Base-by-base conservation (phyloP, 2,329 filamentous ascomycete species). In the Colletotrichum theobromicola region DNA sequence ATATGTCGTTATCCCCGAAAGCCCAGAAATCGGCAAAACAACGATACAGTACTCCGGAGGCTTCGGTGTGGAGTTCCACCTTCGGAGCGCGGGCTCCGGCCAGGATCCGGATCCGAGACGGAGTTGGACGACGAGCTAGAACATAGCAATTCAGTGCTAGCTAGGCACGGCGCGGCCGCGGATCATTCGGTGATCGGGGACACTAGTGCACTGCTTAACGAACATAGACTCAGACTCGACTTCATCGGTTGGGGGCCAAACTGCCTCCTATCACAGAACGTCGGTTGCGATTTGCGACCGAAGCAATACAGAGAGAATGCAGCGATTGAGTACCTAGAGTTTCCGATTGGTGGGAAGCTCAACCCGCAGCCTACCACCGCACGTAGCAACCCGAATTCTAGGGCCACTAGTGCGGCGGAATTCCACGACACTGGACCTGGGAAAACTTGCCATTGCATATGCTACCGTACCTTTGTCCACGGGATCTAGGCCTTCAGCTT, bases 31-130 rank as follows among this genome's bases (percentile, higher is more conserved):
- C 42, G n/a, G n/a, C 42, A 42, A 12, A 50, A 32, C 21, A 13
- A 50, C 7, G 4, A 50, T 50, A 50, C 7, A 7, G 24, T 50
- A 50, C 30, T n/a, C n/a, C 26, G 10, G 30, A 7, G 18, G 30
- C n/a, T 35, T 26, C 16, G 37, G 61, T n/a, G 68, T 75, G 72
- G 68, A 75, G 63, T 75, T 75, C 62, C 72, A 24, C 63, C 21
- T 26, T 35, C 42, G 68, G 72, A 37, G 68, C 62, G 42, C 70
- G 55, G 57, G 34, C 55, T 67, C 21, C 63, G 35, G 28, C 55
- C 13, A 67, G 68, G 72, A 66, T 66, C 64, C 60, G 67, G 72
- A 32, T 61, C 70, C 67, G 72, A 57, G 42, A 46, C 61, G 61
- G 61, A 50, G 71, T 18, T 32, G 60, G 53, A 55, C 21, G 28